A percentile compares a stretch with the other conserved stretches of the same genome.
Evolutionary conservation across 306 rosid species (phyloP).

Genomic region (Quercus dentata): DNA sequence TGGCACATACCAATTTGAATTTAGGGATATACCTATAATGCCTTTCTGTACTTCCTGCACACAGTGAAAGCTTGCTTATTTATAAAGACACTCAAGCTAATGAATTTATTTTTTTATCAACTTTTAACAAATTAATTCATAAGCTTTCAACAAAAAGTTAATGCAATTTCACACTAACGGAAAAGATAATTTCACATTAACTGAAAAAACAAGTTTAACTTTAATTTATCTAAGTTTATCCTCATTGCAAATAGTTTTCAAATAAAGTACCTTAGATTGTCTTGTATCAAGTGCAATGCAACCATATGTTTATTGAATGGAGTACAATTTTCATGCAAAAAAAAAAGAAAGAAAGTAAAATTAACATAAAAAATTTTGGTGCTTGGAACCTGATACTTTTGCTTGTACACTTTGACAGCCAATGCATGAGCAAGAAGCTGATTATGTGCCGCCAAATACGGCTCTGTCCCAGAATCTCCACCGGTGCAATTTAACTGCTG

Average conservation of each 20-base stretch:
- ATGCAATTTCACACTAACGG: not conserved
- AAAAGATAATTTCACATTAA: no score
- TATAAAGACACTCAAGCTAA: not conserved
- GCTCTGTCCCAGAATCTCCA: conserved; percentile 56
- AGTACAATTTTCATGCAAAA: no score
- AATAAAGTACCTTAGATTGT: no score
- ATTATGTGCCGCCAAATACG: conserved; percentile 48
- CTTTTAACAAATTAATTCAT: not conserved
- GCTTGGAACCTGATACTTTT: no score
- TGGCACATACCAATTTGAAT: conserved; percentile 46
- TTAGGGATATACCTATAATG: conserved; percentile 46
- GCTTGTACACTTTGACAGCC: not conserved
- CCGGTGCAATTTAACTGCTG: not conserved
- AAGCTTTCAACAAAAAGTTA: not conserved
- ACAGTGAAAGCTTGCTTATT: not conserved
- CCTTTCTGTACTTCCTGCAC: conserved; percentile 62
- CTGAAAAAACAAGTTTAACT: no score
- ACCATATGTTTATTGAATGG: no score
- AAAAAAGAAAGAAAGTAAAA: no score
- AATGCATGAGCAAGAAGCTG: conserved; percentile 46
- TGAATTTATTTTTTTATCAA: not conserved
- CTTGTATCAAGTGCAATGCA: no score
- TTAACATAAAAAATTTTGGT: no score
- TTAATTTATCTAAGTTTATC: no score
- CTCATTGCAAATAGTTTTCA: no score